phyloP scores from a whole-genome alignment of 305 asterid genomes.

The Petunia hybrid region DNA sequence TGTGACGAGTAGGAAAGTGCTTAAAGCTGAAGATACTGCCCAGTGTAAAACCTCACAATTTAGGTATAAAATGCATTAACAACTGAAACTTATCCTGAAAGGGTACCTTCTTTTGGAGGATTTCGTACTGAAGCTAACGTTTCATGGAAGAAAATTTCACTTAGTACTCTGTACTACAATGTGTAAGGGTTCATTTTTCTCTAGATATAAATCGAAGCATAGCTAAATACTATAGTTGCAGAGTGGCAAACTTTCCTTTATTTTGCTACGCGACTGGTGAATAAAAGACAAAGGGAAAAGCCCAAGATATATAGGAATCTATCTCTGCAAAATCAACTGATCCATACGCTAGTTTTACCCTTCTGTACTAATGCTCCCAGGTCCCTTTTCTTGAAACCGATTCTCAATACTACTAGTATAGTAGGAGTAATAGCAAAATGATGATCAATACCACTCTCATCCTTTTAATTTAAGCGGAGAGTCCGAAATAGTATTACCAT shows the following conservation, averaged over 20 bases:
- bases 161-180: neutral
- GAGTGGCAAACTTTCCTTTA: neutral
- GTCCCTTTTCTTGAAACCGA: neutral
- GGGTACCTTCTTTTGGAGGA: neutral
- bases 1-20: no score
- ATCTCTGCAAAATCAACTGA: neutral
- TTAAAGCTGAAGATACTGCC: no score
- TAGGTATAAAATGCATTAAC: neutral
- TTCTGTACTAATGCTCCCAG: neutral
- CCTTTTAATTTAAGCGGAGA: no score
- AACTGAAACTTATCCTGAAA: neutral
- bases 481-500: no score
- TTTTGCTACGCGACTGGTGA: no score
- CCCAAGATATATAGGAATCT: neutral
- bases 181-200: neutral
- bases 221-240: neutral
- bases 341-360: neutral
- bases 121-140: neutral
- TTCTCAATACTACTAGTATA: no score
- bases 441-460: no score
- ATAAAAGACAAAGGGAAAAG: neutral
- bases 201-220: no score
- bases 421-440: no score
- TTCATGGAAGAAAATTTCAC: neutral
- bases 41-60: no score